phyloP scores from a whole-genome alignment of 2,329 filamentous ascomycete genomes.

The Canariomyces notabilis region DNA sequence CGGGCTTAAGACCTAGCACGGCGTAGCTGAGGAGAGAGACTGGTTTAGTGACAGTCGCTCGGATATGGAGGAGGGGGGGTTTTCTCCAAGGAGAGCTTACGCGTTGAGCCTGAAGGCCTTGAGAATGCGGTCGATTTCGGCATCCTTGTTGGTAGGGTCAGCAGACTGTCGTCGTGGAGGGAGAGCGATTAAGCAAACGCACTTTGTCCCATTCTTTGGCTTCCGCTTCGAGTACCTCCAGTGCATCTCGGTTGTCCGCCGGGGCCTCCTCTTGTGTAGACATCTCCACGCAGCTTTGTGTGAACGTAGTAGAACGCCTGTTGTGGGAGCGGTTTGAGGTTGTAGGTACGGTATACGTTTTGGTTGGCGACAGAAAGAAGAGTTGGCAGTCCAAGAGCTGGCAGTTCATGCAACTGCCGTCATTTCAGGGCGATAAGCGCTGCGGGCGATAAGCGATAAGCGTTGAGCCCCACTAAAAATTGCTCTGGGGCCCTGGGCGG shows the following conservation, averaged over 20 bases:
- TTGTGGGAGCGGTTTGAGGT: too few relatives aligned
- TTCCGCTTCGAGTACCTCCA: slow-evolving; percentile 77
- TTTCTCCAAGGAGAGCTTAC: slow-evolving; percentile 35
- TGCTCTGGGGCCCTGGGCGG: too few relatives aligned
- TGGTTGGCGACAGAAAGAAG: too few relatives aligned
- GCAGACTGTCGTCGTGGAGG: slow-evolving; percentile 18
- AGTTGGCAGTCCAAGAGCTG: too few relatives aligned
- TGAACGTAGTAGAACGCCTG: too few relatives aligned
- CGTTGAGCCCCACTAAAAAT: slow-evolving; percentile 24
- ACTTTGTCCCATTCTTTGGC: slow-evolving; percentile 90
- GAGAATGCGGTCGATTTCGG: slow-evolving; percentile 90
- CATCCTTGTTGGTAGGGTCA: slow-evolving; percentile 57
- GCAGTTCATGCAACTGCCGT: not conserved
- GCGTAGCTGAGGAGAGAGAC: slow-evolving; percentile 60
- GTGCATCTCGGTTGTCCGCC: slow-evolving; percentile 51
- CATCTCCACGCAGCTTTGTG: slow-evolving; percentile 16
- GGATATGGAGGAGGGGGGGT: not conserved
- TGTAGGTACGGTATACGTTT: too few relatives aligned
- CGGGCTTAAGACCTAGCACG: slow-evolving; percentile 90
- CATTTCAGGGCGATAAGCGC: slow-evolving; percentile 5
- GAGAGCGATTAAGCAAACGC: slow-evolving; percentile 19
- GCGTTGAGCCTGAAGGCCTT: slow-evolving; percentile 75
- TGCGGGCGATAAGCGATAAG: slow-evolving; percentile 21
- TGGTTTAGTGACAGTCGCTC: not conserved
- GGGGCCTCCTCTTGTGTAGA: slow-evolving; percentile 50